phyloP scores from a whole-genome alignment of 2,329 filamentous ascomycete genomes.

The Dactylellina sp. region DNA sequence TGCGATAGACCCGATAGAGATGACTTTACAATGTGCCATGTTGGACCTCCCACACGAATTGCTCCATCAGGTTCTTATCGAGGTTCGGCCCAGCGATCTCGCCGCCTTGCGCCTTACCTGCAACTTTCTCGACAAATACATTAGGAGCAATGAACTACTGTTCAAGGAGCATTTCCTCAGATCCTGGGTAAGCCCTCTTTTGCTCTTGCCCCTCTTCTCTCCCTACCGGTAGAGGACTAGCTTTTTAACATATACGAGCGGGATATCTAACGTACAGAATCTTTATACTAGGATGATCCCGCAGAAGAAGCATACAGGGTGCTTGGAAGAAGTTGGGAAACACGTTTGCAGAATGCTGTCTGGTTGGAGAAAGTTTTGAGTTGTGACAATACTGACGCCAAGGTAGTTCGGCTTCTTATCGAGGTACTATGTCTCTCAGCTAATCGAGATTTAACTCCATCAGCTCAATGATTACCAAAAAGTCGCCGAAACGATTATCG shows the following conservation, averaged over 20 bases:
- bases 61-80: constrained; percentile 71
- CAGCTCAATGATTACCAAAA: constrained; percentile 67
- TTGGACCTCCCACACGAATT: constrained; percentile 72
- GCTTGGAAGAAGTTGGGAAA: constrained; percentile 62
- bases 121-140: constrained; percentile 68
- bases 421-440: background rate
- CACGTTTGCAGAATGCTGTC: constrained; percentile 62
- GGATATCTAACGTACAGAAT: too few relatives aligned
- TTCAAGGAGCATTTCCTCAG: constrained; percentile 73
- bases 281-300: constrained; percentile 56
- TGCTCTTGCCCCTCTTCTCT: constrained; percentile 59
- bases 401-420: constrained; percentile 58
- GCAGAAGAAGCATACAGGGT: constrained; percentile 7
- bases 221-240: too few relatives aligned
- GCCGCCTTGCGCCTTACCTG: constrained; percentile 69
- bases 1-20: background rate
- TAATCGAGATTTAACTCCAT: background rate
- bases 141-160: constrained; percentile 71
- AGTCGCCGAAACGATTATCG: constrained; percentile 66
- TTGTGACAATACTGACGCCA: constrained; percentile 64
- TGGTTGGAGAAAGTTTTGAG: constrained; percentile 66
- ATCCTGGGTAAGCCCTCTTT: constrained; percentile 67
- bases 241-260: too few relatives aligned
- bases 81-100: constrained; percentile 71
- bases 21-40: background rate